Base-by-base conservation (phyloP, 371 early-diverging fungal genomes). In the Actinomortierella ambigua region DNA sequence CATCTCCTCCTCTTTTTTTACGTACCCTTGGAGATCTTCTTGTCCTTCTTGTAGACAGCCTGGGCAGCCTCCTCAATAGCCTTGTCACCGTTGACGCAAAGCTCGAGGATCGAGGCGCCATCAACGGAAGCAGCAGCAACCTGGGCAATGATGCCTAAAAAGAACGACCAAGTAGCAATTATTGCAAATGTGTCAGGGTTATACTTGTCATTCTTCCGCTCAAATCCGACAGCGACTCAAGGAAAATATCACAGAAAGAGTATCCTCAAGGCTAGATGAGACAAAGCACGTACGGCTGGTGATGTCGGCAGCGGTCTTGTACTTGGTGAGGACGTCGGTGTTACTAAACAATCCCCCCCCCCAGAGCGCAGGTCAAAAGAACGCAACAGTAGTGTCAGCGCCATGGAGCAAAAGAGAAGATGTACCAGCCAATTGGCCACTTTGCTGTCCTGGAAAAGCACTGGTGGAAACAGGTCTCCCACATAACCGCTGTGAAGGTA, bases 301-400 rank as follows among this genome's bases (percentile, higher is more conserved):
- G 67, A 95, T 91, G 23, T 86, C 87, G 54, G 95, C 92, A 24
- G 95, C 95, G 43, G 89, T 85, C 82, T 89, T 91, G 84, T 95
- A 97, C 84, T 95, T 95, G 65, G 83, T 84, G 68, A 93, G 80
- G 43, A 95, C 93, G 55, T 81, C 81, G 55, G 83, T 67, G 83
- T 90, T 83, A 47, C 70, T 64, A 61, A 23, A 40, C n/a, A n/a
- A n/a, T n/a, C n/a, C n/a, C n/a, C n/a, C n/a, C n/a, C n/a, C n/a
- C n/a, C n/a, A n/a, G n/a, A n/a, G n/a, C n/a, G n/a, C n/a, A n/a
- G n/a, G n/a, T n/a, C n/a, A n/a, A n/a, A n/a, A n/a, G n/a, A n/a
- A n/a, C n/a, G n/a, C n/a, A n/a, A n/a, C n/a, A n/a, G n/a, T n/a
- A n/a, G n/a, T n/a, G n/a, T n/a, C n/a, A n/a, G n/a, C n/a, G n/a